Percentiles rank a stretch among this genome's conserved stretches.
Conservation (phyloP, 78 protist species). For the Isochrysis galbana region DNA sequence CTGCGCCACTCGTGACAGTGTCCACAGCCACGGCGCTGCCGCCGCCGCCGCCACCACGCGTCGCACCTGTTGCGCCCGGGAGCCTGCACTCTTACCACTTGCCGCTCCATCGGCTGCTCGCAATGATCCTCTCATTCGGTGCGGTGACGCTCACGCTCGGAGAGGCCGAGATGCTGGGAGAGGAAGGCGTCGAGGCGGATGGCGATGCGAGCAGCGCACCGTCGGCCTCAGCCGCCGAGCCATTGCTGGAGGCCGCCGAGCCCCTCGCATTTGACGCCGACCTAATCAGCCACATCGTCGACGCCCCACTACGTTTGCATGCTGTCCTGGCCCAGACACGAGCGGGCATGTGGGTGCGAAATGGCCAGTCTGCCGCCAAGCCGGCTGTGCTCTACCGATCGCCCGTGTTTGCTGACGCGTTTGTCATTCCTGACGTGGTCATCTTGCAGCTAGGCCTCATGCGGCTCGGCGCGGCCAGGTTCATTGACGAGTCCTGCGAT, state of each 20-base stretch:
- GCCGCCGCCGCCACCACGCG: no score
- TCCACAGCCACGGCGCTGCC: no score
- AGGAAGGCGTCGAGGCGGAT: no score
- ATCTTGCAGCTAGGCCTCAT: background rate
- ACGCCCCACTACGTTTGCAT: background rate
- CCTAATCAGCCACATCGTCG: background rate
- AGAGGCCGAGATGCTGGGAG: background rate
- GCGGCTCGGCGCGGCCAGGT: background rate
- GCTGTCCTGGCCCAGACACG: background rate
- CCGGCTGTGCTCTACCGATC: background rate
- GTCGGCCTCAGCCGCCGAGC: no score
- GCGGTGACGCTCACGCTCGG: background rate
- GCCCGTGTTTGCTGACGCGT: background rate
- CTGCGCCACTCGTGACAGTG: no score
- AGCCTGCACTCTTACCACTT: background rate
- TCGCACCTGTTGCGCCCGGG: no score
- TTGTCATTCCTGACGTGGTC: background rate
- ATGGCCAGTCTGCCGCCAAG: background rate
- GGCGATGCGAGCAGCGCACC: no score
- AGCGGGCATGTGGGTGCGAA: background rate
- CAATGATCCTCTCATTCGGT: background rate
- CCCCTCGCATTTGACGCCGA: background rate
- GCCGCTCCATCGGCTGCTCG: constrained; percentile 17
- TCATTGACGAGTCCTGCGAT: no score
- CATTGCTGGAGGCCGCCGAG: no score